Evolutionary conservation across 352 stramenopile genomes (phyloP).

Genomic region (Phytophthora lateralis): DNA sequence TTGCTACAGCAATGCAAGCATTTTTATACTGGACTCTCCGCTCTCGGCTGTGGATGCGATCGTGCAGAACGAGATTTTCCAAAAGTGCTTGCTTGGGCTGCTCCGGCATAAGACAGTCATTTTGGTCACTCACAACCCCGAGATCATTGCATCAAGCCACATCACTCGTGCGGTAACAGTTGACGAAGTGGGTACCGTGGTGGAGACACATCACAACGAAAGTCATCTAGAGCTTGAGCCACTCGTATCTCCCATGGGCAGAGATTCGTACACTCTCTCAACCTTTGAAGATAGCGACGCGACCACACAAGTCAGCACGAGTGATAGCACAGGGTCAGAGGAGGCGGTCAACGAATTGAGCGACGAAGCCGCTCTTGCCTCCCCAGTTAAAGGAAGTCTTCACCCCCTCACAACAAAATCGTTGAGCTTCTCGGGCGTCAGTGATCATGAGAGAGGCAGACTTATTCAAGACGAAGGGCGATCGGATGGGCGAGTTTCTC

Average conservation of each 20-base stretch:
- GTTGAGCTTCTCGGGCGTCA: neutral
- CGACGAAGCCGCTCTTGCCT: constrained; percentile 7
- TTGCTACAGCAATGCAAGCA: constrained; percentile 66
- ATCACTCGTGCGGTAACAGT: constrained; percentile 27
- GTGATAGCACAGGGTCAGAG: constrained; percentile 17
- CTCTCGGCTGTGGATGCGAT: constrained; percentile 94
- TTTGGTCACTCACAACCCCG: constrained; percentile 91
- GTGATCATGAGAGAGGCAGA: constrained; percentile 11
- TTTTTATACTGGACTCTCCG: constrained; percentile 93
- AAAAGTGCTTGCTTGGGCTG: constrained; percentile 52
- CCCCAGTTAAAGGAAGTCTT: neutral
- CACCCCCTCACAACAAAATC: constrained; percentile 1
- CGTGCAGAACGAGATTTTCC: constrained; percentile 93
- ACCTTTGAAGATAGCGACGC: constrained; percentile 17
- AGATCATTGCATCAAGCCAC: constrained; percentile 56
- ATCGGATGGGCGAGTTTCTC: constrained; percentile 40
- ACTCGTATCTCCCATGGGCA: constrained; percentile 26
- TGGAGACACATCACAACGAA: constrained; percentile 15
- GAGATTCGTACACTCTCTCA: constrained; percentile 12
- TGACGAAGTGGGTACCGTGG: constrained; percentile 23
- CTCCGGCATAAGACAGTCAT: constrained; percentile 76
- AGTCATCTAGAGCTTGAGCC: constrained; percentile 21
- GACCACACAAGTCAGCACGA: constrained; percentile 17
- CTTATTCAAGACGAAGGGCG: constrained; percentile 48
- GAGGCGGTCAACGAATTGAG: constrained; percentile 5